Evolutionary conservation across 257 asterid species (phyloP), one percentile per base, ranked within the genome.

Genomic region (Ilex asprella): DNA sequence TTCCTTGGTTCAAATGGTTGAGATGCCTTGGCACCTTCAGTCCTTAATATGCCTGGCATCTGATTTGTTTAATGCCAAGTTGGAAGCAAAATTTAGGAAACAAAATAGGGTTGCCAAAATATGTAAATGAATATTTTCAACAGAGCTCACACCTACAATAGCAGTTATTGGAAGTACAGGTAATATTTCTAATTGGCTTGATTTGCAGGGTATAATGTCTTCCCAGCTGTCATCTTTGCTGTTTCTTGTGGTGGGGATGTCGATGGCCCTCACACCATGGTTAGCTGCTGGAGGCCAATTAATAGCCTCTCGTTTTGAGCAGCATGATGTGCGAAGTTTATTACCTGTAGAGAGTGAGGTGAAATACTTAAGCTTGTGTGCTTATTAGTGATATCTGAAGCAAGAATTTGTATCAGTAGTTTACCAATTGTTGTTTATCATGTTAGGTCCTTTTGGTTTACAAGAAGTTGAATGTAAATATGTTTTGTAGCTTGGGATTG

Each of bases 211-310:
- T 67, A 93, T 93, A 74, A 85, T 93, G 97, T 78, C 97, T 78
- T 41, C 97, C 39, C 86, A 82, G 68, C 75, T 87, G 78, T 89
- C 99, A 10, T 93, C 99, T 30, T 77, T 93, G 77, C 80, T 93
- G 65, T 93, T 89, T 81, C 99, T 93, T 32, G 97, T 93, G 70
- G 99, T 93, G 55, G 99, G 99, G 52, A 71, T 93, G 71, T 93
- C 99, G 50, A 93, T 93, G 99, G 99, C 99, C 55, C 74, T 93
- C 65, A 93, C 99, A 56, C 99, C 99, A 41, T 93, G 84, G 82
- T 74, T 93, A 78, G 99, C 99, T 61, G 99, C 99, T 68, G 99
- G 97, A 72, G 99, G 99, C 73, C 99, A 93, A 74, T 70, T 93
- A 66, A 79, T 93, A 79, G 99, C 99, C 68, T 89, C 99, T 73